phyloP scores from a whole-genome alignment of 2,329 filamentous ascomycete genomes.

The Xylaria sp. region DNA sequence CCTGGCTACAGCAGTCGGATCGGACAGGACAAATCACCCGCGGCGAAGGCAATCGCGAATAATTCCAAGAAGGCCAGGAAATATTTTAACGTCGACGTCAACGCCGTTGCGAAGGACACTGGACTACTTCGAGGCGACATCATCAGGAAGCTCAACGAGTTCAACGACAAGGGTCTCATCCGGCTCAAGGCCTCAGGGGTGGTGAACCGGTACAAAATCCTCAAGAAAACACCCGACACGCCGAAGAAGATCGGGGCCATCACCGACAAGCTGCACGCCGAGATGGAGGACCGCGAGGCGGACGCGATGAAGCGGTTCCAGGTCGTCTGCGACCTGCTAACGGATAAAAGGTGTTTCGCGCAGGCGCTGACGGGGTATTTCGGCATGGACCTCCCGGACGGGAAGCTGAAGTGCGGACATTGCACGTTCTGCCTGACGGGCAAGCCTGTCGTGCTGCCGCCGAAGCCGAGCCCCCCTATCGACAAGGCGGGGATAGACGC shows the following conservation, averaged over 20 bases:
- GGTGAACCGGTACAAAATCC: conserved; percentile 64
- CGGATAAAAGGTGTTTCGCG: conserved; percentile 63
- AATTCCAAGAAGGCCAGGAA: conserved; percentile 56
- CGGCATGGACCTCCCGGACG: conserved; percentile 61
- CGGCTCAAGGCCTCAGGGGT: conserved; percentile 64
- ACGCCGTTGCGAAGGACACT: conserved; percentile 49
- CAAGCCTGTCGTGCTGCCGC: conserved; percentile 53
- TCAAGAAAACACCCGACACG: conserved; percentile 58
- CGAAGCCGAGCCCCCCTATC: conserved; percentile 53
- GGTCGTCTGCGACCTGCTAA: conserved; percentile 65
- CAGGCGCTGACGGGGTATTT: conserved; percentile 66
- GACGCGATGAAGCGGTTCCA: conserved; percentile 63
- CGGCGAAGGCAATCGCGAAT: conserved; percentile 58
- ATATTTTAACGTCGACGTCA: conserved; percentile 62
- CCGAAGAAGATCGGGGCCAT: conserved; percentile 57
- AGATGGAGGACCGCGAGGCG: conserved; percentile 64
- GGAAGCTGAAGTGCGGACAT: conserved; percentile 62
- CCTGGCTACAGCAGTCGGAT: conserved; percentile 49
- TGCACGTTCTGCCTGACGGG: conserved; percentile 63
- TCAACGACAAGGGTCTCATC: conserved; percentile 62
- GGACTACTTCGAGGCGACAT: conserved; percentile 59
- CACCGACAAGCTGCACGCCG: conserved; percentile 59
- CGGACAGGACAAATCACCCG: conserved; percentile 53
- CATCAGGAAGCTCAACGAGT: conserved; percentile 65
- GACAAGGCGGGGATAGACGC: conserved; percentile 54